These are phyloP conservation scores for Cryptomeria japonica DNA, from an alignment of 75 land plant genomes.

Conservation along the genomic window DNA sequence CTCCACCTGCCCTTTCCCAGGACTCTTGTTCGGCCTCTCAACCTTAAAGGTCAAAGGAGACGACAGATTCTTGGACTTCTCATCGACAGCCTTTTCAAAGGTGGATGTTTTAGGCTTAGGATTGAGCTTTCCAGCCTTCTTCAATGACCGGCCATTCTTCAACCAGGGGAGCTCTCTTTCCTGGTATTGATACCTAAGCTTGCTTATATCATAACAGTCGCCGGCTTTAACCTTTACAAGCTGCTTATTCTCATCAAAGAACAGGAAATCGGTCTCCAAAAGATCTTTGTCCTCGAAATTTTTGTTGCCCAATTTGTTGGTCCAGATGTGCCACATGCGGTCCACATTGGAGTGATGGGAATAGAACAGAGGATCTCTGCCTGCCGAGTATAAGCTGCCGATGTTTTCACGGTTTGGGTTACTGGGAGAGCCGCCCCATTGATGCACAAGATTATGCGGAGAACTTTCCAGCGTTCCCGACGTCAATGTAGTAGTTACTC, in stretches of 20 bases:
- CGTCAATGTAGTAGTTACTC: not conserved
- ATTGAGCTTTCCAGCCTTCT: not conserved
- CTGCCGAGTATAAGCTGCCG: constrained; percentile 61
- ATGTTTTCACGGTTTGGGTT: constrained; percentile 61
- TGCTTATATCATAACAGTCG: constrained; percentile 20
- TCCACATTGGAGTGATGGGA: constrained; percentile 69
- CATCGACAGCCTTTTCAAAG: too few relatives aligned
- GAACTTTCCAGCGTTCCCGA: constrained; percentile 48
- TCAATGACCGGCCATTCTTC: not conserved
- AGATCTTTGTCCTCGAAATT: constrained; percentile 13
- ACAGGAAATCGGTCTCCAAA: constrained; percentile 37
- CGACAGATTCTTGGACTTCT: too few relatives aligned
- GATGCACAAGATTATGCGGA: constrained; percentile 66
- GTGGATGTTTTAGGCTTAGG: not conserved
- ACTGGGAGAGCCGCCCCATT: constrained; percentile 45
- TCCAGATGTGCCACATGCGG: constrained; percentile 64
- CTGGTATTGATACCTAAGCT: constrained; percentile 38
- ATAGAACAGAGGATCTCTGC: constrained; percentile 57
- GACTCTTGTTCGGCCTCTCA: too few relatives aligned
- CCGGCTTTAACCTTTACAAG: constrained; percentile 28
- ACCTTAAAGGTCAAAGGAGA: too few relatives aligned
- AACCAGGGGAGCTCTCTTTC: constrained; percentile 29
- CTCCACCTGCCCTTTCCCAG: too few relatives aligned
- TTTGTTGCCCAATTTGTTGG: not conserved
- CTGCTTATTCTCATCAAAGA: constrained; percentile 48